Base-by-base conservation (phyloP, 2,329 filamentous ascomycete species). In the Blastomyces gilchristii region DNA sequence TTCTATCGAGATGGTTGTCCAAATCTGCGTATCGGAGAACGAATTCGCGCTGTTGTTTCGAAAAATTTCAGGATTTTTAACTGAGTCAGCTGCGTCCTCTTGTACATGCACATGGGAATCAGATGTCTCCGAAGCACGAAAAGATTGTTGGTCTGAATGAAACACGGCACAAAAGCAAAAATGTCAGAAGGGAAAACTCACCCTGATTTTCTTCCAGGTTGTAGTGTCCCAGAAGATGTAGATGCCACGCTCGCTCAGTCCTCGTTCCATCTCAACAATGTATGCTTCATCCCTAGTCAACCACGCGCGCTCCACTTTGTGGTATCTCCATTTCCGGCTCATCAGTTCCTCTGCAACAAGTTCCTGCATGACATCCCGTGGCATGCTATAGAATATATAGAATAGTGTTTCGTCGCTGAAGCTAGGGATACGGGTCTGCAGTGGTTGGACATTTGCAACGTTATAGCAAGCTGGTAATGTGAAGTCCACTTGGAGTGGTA, bases 311-410 rank as follows among this genome's bases (percentile, higher is more conserved):
- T 80, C 78, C n/a, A 78, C 72, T 71, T 81, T 81, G 69, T 81
- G 79, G 67, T 81, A 81, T 58, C 79, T 73, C 79, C 79, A 81
- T 67, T 81, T 81, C 64, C 79, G 76, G 25, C 76, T 75, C 75
- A 80, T 81, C 69, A 88, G 74, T 70, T 88, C 85, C 63, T 82
- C 79, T 8, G 85, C 85, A 6, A 85, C 85, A 56, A 86, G 76
- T 70, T 88, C 86, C 70, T 88, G 86, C 71, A 85, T 79, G 62
- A 87, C 81, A 69, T 87, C 85, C 64, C 83, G 78, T 16, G 85
- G 85, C 76, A 84, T 83, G 66, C 84, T 85, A 74, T 87, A 88
- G 78, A 88, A 88, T 64, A 88, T 86, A 70, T 84, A 85, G 71
- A 88, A 86, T 4, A 88, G 77, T 0, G 86, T 88, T 71, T 88